phyloP scores from a whole-genome alignment of 306 rosid species.

The Acacia crassicarpa region DNA sequence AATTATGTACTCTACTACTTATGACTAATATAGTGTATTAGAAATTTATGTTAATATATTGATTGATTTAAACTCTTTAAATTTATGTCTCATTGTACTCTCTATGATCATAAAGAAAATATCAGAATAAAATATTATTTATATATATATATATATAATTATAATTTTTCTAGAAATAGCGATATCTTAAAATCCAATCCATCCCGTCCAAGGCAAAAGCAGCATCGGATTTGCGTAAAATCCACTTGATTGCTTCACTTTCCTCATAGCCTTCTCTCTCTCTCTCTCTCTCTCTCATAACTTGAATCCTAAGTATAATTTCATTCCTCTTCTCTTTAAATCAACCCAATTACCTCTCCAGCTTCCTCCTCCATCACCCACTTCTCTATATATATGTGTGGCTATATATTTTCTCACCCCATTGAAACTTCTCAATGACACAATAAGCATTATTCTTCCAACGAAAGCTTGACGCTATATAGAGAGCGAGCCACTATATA shows the following conservation, averaged over 20 bases:
- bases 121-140: not conserved
- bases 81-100: not conserved
- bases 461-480: conserved; percentile 12
- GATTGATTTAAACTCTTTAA: not conserved
- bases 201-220: conserved; percentile 67
- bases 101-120: not conserved
- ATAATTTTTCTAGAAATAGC: conserved; percentile 34
- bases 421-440: conserved; percentile 28
- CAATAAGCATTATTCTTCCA: not conserved
- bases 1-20: too few relatives aligned
- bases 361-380: conserved; percentile 17
- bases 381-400: not conserved
- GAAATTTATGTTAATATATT: too few relatives aligned
- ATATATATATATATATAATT: conserved; percentile 1
- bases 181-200: conserved; percentile 82
- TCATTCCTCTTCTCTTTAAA: conserved; percentile 48
- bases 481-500: conserved; percentile 1
- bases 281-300: conserved; percentile 42
- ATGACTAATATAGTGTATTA: too few relatives aligned
- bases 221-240: conserved; percentile 79
- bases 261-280: conserved; percentile 41
- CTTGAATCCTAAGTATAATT: conserved; percentile 77
- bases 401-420: conserved; percentile 4
- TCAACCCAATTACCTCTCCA: conserved; percentile 42
- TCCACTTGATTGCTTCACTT: conserved; percentile 88